A percentile compares a stretch with the other conserved stretches of the same genome.
Evolutionary conservation across 768 basidiomycete species (phyloP).

Genomic region (Rhizopogon salebrosus): DNA sequence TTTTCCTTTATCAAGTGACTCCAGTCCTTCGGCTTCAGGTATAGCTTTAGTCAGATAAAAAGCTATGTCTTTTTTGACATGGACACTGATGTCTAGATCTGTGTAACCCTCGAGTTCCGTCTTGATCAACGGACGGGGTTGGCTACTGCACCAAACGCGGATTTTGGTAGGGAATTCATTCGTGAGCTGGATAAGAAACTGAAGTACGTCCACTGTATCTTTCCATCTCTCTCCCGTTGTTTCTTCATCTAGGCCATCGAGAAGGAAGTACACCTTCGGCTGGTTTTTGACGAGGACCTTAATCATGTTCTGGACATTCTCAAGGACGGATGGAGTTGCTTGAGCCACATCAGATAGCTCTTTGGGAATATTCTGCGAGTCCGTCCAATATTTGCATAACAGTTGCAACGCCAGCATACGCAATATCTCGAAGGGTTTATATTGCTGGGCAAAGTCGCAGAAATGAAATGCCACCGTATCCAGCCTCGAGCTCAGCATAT

Average conservation of each 20-base stretch:
- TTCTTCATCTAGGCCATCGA: constrained; percentile 27
- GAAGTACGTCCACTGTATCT: constrained; percentile 10
- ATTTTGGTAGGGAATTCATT: constrained; percentile 9
- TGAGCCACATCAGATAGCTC: not conserved
- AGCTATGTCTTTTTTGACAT: constrained; percentile 11
- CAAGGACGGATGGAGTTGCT: not conserved
- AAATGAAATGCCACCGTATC: not conserved
- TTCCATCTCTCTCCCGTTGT: constrained; percentile 9
- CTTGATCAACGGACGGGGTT: constrained; percentile 11
- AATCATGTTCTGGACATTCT: constrained; percentile 13
- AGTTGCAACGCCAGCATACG: not conserved
- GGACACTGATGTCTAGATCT: constrained; percentile 8
- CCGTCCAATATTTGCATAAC: not conserved
- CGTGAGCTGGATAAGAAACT: constrained; percentile 11
- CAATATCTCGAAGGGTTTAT: not conserved
- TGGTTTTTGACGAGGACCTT: constrained; percentile 8
- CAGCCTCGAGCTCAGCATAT: not conserved
- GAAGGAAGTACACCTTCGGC: constrained; percentile 14
- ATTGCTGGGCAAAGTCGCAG: not conserved
- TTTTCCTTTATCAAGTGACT: not conserved
- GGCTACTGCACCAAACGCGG: constrained; percentile 23
- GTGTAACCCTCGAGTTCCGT: constrained; percentile 6
- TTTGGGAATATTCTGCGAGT: not conserved
- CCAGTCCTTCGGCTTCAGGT: constrained; percentile 3
- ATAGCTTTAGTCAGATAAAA: constrained; percentile 6